Conservation (phyloP, 768 basidiomycete genomes). For the Polyporus arcularius region DNA sequence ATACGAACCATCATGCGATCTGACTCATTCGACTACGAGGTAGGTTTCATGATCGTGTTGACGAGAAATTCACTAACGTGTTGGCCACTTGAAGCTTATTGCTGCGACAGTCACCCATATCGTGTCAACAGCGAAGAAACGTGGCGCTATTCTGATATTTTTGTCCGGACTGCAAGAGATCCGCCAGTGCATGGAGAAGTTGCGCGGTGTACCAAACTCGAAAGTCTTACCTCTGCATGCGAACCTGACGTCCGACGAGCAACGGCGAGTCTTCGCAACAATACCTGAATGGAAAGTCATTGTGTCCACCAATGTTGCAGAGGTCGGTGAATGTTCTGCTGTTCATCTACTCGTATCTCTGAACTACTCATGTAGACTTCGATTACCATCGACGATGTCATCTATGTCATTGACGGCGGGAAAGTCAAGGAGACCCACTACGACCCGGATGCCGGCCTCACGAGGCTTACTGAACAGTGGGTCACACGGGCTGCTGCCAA, state of each 20-base stretch:
- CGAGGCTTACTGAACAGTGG: slow-evolving; percentile 78
- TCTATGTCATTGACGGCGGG: slow-evolving; percentile 83
- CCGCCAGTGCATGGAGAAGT: slow-evolving; percentile 67
- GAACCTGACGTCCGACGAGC: slow-evolving; percentile 83
- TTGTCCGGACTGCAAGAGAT: slow-evolving; percentile 91
- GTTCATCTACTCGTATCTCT: background rate
- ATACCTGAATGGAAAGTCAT: slow-evolving; percentile 79
- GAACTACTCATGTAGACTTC: slow-evolving; percentile 57
- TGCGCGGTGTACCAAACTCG: slow-evolving; percentile 40
- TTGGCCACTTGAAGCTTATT: slow-evolving; percentile 51
- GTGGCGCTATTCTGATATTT: slow-evolving; percentile 82
- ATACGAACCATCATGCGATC: slow-evolving; percentile 62
- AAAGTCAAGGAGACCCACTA: slow-evolving; percentile 83
- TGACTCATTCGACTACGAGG: slow-evolving; percentile 75
- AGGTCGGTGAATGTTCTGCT: slow-evolving; percentile 46
- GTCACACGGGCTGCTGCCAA: slow-evolving; percentile 75
- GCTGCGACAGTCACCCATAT: slow-evolving; percentile 68
- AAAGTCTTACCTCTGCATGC: slow-evolving; percentile 82
- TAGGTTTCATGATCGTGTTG: slow-evolving; percentile 28
- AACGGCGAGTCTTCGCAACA: slow-evolving; percentile 70
- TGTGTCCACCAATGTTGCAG: slow-evolving; percentile 89
- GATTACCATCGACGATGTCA: slow-evolving; percentile 87
- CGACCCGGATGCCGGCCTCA: slow-evolving; percentile 71
- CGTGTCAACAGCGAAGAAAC: slow-evolving; percentile 44
- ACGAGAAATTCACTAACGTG: background rate